These are phyloP conservation scores for Chlorella sp. DNA, from an alignment of 139 green algal species.

Conservation along the genomic window DNA sequence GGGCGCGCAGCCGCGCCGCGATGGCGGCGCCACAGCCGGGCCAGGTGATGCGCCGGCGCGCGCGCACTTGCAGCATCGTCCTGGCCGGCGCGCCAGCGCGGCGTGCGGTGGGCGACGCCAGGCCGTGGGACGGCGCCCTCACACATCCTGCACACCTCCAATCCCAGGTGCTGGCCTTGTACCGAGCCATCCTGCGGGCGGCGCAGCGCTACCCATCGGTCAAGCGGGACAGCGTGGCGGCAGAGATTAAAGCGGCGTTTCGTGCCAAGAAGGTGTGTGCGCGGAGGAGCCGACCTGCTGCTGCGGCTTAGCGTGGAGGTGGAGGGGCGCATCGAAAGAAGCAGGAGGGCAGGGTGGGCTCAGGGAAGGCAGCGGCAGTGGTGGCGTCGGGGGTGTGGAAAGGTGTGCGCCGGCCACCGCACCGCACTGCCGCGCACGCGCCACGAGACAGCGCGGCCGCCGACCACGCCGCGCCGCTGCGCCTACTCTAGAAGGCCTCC, in stretches of 20 bases:
- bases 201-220: constrained; percentile 70
- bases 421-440: neutral
- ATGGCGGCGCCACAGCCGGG: neutral
- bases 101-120: neutral
- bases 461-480: neutral
- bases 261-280: constrained; percentile 58
- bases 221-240: constrained; percentile 68
- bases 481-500: too few relatives aligned
- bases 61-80: neutral
- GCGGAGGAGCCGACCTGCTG: neutral
- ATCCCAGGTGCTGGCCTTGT: constrained; percentile 58
- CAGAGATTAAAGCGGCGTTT: constrained; percentile 76
- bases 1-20: neutral
- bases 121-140: neutral
- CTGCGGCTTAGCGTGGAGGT: neutral
- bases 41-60: neutral
- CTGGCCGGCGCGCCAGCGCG: neutral
- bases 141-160: neutral
- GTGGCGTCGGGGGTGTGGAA: too few relatives aligned
- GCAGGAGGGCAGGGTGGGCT: neutral
- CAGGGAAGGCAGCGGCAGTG: neutral
- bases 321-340: neutral
- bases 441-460: neutral
- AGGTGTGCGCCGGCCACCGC: too few relatives aligned
- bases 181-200: constrained; percentile 75